Base-by-base conservation (phyloP, 2,329 filamentous ascomycete species). In the Hypoxylon sp. region DNA sequence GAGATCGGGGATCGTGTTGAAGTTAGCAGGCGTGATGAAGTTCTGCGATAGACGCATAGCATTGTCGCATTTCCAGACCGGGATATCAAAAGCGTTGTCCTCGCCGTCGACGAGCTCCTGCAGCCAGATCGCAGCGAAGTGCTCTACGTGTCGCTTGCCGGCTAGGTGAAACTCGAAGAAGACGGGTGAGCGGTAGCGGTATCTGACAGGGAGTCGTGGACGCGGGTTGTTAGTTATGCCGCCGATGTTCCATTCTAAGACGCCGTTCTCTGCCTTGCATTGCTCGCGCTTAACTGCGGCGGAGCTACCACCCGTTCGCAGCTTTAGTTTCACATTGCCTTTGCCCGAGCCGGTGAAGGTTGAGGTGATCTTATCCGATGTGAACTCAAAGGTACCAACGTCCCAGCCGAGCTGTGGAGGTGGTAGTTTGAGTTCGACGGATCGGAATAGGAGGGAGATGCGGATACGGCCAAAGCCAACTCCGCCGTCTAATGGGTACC, bases 401-500 rank as follows among this genome's bases (percentile, higher is more conserved):
- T 98, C 93, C 93, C 95, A 98, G 9, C 95, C 94, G 3, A 98
- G 86, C 79, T 97, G 91, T 43, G 90, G 83, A 0, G 92, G 92
- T n/a, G 94, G 94, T 1, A 98, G 84, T 49, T 89, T 89, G 58
- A 95, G 91, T 78, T 97, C 94, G 46, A 98, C 88, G 28, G 93
- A 94, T 28, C 95, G 90, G 87, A 98, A 97, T 2, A 98, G 86
- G 2, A 98, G 80, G 0, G 93, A 97, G 72, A 99, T 91, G 43
- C 94, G 91, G 65, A 97, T 87, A 6, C 95, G 91, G 41, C 96
- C 96, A 71, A 96, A 98, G 0, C 96, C 93, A 69, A 98, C 90
- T 10, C 96, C 96, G 21, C 95, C 96, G 76, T 97, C 94, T 0
- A 99, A 86, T n/a, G 96, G 95, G 78, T 98, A 98, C 94, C 94